Evolutionary conservation across 106 monocot genomes (phyloP).

Genomic region (Narthecium ossifragum): DNA sequence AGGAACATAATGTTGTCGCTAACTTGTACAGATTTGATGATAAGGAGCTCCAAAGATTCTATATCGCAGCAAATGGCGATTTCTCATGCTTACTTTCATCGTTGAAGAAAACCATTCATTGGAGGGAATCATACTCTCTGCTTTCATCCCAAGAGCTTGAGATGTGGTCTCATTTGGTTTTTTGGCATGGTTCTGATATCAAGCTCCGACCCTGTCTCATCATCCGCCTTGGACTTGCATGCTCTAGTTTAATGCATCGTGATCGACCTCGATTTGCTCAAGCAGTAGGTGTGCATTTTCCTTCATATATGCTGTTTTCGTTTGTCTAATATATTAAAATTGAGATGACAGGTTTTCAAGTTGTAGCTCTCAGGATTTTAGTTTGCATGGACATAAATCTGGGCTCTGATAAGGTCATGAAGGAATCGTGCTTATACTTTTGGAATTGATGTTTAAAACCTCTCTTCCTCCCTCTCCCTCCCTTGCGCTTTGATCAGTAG

Average conservation of each 20-base stretch:
- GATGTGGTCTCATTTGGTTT: slow-evolving; percentile 78
- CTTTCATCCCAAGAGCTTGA: slow-evolving; percentile 80
- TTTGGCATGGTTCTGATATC: slow-evolving; percentile 91
- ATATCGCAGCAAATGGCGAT: slow-evolving; percentile 63
- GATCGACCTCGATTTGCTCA: slow-evolving; percentile 79
- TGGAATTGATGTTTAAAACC: too few relatives aligned
- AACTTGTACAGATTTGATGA: slow-evolving; percentile 81
- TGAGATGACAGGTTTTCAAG: too few relatives aligned
- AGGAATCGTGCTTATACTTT: too few relatives aligned
- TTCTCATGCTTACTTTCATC: slow-evolving; percentile 53
- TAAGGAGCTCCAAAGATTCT: slow-evolving; percentile 75
- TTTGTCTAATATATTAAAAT: too few relatives aligned
- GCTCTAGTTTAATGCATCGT: slow-evolving; percentile 50
- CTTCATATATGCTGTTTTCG: too few relatives aligned
- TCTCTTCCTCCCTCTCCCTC: too few relatives aligned
- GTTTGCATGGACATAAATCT: too few relatives aligned
- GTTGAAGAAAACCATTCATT: slow-evolving; percentile 78
- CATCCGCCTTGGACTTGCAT: slow-evolving; percentile 84
- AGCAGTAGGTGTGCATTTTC: slow-evolving; percentile 81
- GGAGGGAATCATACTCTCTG: slow-evolving; percentile 80
- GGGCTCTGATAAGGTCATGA: too few relatives aligned
- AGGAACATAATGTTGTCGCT: slow-evolving; percentile 7
- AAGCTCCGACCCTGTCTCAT: slow-evolving; percentile 73
- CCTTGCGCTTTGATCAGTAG: too few relatives aligned
- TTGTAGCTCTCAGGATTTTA: too few relatives aligned